These are phyloP conservation scores for Carallia pectinifolia DNA, from an alignment of 345 rosid species.

Conservation along the genomic window DNA sequence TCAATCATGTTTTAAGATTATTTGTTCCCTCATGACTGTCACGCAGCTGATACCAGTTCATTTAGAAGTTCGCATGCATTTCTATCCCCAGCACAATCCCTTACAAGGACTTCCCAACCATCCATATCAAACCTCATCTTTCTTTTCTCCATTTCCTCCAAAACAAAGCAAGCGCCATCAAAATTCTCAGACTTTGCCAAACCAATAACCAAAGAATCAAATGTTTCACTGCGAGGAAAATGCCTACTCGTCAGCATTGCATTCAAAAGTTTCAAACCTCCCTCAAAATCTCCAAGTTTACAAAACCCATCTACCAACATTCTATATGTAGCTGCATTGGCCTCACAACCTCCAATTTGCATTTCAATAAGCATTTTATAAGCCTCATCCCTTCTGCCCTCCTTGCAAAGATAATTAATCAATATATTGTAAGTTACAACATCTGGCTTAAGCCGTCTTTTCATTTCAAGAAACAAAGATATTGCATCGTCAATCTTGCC, in stretches of 20 bases:
- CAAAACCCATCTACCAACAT: slow-evolving; percentile 85
- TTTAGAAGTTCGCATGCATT: slow-evolving; percentile 37
- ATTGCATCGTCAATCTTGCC: slow-evolving; percentile 75
- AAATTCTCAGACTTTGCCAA: slow-evolving; percentile 49
- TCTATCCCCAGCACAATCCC: slow-evolving; percentile 35
- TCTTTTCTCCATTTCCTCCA: slow-evolving; percentile 77
- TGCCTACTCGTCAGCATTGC: slow-evolving; percentile 68
- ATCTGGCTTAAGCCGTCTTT: slow-evolving; percentile 70
- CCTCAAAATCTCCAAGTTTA: slow-evolving; percentile 55
- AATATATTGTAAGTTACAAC: slow-evolving; percentile 74
- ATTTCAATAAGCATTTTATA: slow-evolving; percentile 61
- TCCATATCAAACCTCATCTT: slow-evolving; percentile 43
- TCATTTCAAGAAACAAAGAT: slow-evolving; percentile 69
- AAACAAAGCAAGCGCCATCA: slow-evolving; percentile 60
- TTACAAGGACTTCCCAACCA: slow-evolving; percentile 55
- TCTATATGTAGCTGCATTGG: slow-evolving; percentile 86
- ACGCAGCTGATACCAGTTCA: slow-evolving; percentile 27
- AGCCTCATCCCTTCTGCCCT: slow-evolving; percentile 55
- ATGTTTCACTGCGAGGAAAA: slow-evolving; percentile 57
- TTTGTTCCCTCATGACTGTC: neutral
- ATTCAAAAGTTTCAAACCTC: slow-evolving; percentile 65
- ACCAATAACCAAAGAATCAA: slow-evolving; percentile 50
- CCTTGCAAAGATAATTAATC: slow-evolving; percentile 68
- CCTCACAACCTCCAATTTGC: slow-evolving; percentile 73
- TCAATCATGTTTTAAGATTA: neutral